A percentile compares a stretch with the other conserved stretches of the same genome.
These are phyloP conservation scores for Angomonas ambiguus DNA, from an alignment of 208 protist species.

Conservation along the genomic window DNA sequence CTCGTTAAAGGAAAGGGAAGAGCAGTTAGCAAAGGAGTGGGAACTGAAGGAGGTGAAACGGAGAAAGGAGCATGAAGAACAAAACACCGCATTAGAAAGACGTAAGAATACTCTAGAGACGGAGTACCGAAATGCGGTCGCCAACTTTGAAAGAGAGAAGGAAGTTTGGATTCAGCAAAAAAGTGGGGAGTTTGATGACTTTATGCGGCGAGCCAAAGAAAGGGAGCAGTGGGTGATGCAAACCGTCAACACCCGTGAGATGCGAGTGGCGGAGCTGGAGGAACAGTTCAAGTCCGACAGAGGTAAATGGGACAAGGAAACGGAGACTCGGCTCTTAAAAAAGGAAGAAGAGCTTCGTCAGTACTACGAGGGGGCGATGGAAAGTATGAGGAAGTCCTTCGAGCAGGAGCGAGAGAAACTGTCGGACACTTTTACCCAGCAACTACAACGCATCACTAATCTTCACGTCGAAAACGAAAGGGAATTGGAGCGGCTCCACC, in stretches of 20 bases:
- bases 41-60: constrained; percentile 24
- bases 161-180: constrained; percentile 24
- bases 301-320: constrained; percentile 32
- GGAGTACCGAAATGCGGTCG: constrained; percentile 27
- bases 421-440: constrained; percentile 35
- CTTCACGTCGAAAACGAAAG: constrained; percentile 50
- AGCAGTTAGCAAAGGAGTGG: constrained; percentile 29
- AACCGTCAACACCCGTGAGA: constrained; percentile 48
- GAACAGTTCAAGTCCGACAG: constrained; percentile 30
- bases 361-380: constrained; percentile 43
- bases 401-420: constrained; percentile 45
- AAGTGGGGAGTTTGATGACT: constrained; percentile 20
- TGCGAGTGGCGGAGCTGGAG: constrained; percentile 43
- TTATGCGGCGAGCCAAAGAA: constrained; percentile 27
- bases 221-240: constrained; percentile 42
- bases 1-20: constrained; percentile 34
- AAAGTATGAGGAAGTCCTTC: constrained; percentile 30
- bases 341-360: constrained; percentile 45
- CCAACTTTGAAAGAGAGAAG: constrained; percentile 42
- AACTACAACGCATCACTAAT: constrained; percentile 57
- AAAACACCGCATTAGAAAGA: constrained; percentile 20
- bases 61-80: constrained; percentile 32
- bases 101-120: constrained; percentile 30
- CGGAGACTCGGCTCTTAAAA: constrained; percentile 22
- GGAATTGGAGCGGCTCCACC: constrained; percentile 60